Conservation (phyloP, 768 basidiomycete genomes). For the Astraeus odoratus region DNA sequence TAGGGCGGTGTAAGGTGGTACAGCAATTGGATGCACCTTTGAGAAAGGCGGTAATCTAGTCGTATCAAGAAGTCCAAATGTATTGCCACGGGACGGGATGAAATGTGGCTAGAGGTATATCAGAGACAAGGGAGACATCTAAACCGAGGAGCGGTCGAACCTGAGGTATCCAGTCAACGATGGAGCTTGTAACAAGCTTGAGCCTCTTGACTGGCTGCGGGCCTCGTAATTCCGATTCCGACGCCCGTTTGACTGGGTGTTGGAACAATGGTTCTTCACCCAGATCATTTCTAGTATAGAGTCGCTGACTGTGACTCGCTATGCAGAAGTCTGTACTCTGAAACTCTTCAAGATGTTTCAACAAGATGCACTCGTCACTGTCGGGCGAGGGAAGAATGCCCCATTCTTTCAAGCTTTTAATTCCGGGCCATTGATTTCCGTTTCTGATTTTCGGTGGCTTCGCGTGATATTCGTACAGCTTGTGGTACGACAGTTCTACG, state of each 20-base stretch:
- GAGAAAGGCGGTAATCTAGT: constrained; percentile 26
- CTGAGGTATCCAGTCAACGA: constrained; percentile 38
- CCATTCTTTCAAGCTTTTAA: constrained; percentile 31
- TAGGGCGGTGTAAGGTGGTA: constrained; percentile 31
- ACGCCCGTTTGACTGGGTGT: constrained; percentile 7
- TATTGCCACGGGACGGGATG: constrained; percentile 12
- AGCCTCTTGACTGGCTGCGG: constrained; percentile 24
- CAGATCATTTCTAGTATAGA: background rate
- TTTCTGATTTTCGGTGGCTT: constrained; percentile 12
- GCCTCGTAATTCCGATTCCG: background rate
- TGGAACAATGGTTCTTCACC: background rate
- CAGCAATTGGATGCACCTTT: constrained; percentile 30
- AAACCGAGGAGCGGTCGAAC: constrained; percentile 25
- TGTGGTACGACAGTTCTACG: constrained; percentile 12
- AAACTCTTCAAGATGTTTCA: constrained; percentile 41
- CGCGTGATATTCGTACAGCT: constrained; percentile 18
- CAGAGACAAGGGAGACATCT: constrained; percentile 3
- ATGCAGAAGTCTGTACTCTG: constrained; percentile 26
- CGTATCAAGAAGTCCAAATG: constrained; percentile 13
- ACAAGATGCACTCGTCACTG: constrained; percentile 30
- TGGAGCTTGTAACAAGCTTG: constrained; percentile 29
- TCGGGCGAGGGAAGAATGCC: constrained; percentile 22
- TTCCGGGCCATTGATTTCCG: background rate
- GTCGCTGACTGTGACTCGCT: background rate
- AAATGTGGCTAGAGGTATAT: constrained; percentile 19